Percentiles rank a stretch among this genome's conserved stretches.
Evolutionary conservation across 768 basidiomycete genomes (phyloP).

Genomic region (Agaricus blazei): DNA sequence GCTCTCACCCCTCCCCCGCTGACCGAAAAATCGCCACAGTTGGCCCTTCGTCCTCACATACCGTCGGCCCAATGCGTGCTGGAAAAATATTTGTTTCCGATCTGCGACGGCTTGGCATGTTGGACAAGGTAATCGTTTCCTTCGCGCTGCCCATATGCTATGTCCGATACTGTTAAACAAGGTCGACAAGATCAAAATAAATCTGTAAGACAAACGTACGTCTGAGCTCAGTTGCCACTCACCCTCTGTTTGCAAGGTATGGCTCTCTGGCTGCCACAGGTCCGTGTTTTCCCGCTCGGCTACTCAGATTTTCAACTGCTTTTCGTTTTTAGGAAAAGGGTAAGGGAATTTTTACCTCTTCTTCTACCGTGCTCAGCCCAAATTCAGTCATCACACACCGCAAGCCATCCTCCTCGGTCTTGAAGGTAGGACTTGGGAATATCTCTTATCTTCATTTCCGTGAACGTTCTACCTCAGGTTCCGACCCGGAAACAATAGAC

Average conservation of each 20-base stretch:
- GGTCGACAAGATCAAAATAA: slow-evolving; percentile 81
- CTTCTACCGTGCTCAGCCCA: neutral
- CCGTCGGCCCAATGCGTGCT: slow-evolving; percentile 73
- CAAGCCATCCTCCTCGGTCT: slow-evolving; percentile 82
- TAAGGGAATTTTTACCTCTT: slow-evolving; percentile 20
- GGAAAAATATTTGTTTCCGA: slow-evolving; percentile 84
- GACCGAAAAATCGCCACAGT: slow-evolving; percentile 23
- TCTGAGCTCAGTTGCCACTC: neutral
- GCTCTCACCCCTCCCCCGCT: neutral
- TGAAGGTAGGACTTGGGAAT: slow-evolving; percentile 40
- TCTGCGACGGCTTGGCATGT: slow-evolving; percentile 57
- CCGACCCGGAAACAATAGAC: slow-evolving; percentile 92
- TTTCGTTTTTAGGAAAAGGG: slow-evolving; percentile 61
- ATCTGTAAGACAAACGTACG: slow-evolving; percentile 45
- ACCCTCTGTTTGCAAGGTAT: slow-evolving; percentile 45
- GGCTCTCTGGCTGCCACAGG: slow-evolving; percentile 93
- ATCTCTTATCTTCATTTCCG: slow-evolving; percentile 9
- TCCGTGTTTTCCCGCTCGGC: slow-evolving; percentile 19
- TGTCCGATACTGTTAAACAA: slow-evolving; percentile 20
- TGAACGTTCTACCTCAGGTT: slow-evolving; percentile 33
- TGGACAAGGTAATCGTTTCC: slow-evolving; percentile 53
- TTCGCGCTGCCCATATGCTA: neutral
- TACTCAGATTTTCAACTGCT: slow-evolving; percentile 7
- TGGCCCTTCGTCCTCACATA: slow-evolving; percentile 49
- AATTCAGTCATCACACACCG: slow-evolving; percentile 73